phyloP scores from a whole-genome alignment of 1,139 yeast genomes.

The Blastobotrys malaysiensis region DNA sequence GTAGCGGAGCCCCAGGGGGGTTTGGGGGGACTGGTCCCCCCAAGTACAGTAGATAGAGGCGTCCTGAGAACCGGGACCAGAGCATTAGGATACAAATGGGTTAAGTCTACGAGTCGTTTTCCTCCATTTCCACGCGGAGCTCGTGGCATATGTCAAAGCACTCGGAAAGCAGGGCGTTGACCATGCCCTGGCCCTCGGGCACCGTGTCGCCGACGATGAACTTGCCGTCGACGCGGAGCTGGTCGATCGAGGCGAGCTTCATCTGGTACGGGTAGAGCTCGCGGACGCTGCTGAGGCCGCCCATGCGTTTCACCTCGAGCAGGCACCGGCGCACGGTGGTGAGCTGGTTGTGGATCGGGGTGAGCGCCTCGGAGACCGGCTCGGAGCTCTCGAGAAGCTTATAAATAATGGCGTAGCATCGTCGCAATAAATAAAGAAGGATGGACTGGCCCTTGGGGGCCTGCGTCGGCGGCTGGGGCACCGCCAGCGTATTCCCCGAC shows the following conservation, averaged over 20 bases:
- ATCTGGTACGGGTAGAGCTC: slow-evolving; percentile 94
- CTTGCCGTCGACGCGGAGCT: slow-evolving; percentile 82
- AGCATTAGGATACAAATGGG: neutral
- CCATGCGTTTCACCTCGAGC: slow-evolving; percentile 83
- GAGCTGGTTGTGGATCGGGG: slow-evolving; percentile 88
- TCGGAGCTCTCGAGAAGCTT: slow-evolving; percentile 86
- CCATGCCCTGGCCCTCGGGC: slow-evolving; percentile 95
- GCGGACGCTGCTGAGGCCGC: slow-evolving; percentile 79
- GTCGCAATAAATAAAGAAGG: slow-evolving; percentile 69
- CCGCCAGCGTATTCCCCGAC: slow-evolving; percentile 1
- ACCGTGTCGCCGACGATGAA: slow-evolving; percentile 80
- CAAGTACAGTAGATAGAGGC: too few species aligned
- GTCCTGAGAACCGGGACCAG: too few species aligned
- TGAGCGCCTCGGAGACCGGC: slow-evolving; percentile 89
- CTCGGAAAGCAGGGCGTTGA: slow-evolving; percentile 84
- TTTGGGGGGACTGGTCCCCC: slow-evolving; percentile 4
- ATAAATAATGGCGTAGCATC: slow-evolving; percentile 86
- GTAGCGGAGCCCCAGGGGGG: too few species aligned
- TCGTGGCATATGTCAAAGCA: slow-evolving; percentile 93
- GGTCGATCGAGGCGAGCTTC: slow-evolving; percentile 85
- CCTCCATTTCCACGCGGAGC: slow-evolving; percentile 81
- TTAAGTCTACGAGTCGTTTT: slow-evolving; percentile 33
- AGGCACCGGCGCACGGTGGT: slow-evolving; percentile 86
- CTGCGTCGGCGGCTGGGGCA: slow-evolving; percentile 9
- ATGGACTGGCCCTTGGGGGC: slow-evolving; percentile 51